Percentiles rank a stretch among this genome's conserved stretches.
These are phyloP conservation scores for Rubia yunnanensis DNA, from an alignment of 257 asterid species.

Conservation along the genomic window DNA sequence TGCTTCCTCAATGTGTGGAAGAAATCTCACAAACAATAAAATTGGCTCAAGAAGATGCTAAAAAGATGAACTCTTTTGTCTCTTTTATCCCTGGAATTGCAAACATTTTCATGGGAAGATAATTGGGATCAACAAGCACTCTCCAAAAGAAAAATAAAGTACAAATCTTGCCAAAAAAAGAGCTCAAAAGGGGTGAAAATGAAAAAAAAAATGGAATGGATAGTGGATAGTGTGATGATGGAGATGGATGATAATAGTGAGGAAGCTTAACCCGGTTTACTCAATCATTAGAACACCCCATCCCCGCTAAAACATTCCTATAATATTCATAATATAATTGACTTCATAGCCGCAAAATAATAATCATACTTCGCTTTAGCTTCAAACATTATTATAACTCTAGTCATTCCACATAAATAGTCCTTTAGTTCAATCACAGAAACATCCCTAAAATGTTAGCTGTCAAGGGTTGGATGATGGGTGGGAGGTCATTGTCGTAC, in stretches of 20 bases:
- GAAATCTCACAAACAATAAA: constrained; percentile 23
- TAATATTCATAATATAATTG: too few relatives aligned
- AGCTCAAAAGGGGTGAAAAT: constrained; percentile 17
- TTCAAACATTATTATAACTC: too few relatives aligned
- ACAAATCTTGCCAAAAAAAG: constrained; percentile 35
- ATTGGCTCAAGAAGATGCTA: constrained; percentile 20
- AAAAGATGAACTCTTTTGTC: constrained; percentile 13
- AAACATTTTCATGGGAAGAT: constrained; percentile 33
- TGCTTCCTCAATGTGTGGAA: constrained; percentile 82
- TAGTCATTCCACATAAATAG: too few relatives aligned
- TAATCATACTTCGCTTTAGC: too few relatives aligned
- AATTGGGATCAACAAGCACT: constrained; percentile 28
- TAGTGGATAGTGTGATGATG: constrained; percentile 29
- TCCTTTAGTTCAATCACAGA: too few relatives aligned
- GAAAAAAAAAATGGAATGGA: constrained; percentile 32
- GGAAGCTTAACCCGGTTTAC: constrained; percentile 45
- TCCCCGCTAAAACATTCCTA: too few relatives aligned
- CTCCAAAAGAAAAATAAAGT: constrained; percentile 16
- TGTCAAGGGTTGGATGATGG: too few relatives aligned
- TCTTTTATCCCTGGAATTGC: constrained; percentile 12
- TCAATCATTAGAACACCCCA: constrained; percentile 55
- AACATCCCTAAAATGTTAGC: too few relatives aligned
- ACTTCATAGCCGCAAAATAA: too few relatives aligned
- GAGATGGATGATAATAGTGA: constrained; percentile 20
- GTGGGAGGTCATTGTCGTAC: too few relatives aligned